Evolutionary conservation across 2,329 filamentous ascomycete genomes (phyloP).

Genomic region (Sordariomycetes sp.): DNA sequence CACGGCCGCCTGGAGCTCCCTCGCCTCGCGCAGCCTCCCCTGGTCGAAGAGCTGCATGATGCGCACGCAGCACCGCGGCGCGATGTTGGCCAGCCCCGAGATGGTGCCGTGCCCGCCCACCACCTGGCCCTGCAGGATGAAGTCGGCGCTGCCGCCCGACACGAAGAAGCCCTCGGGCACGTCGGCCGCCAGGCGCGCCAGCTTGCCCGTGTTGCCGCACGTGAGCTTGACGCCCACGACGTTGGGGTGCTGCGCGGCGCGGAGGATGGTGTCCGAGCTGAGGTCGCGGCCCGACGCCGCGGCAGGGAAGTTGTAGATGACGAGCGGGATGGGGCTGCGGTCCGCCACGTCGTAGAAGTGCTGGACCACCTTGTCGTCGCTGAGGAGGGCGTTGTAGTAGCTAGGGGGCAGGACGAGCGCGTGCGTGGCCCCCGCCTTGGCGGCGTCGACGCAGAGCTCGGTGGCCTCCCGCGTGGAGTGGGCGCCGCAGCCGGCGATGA

Average conservation of each 20-base stretch:
- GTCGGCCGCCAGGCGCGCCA: conserved; percentile 34
- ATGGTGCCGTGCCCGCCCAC: conserved; percentile 29
- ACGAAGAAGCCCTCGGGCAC: conserved; percentile 22
- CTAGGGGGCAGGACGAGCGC: conserved; percentile 66
- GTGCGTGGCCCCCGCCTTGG: conserved; percentile 60
- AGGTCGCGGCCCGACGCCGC: conserved; percentile 47
- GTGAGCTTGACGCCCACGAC: conserved; percentile 55
- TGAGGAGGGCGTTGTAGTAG: conserved; percentile 62
- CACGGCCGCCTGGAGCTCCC: conserved; percentile 26
- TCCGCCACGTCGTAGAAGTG: conserved; percentile 57
- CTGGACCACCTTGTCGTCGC: conserved; percentile 33
- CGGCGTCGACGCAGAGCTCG: conserved; percentile 57
- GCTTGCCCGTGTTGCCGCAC: conserved; percentile 53
- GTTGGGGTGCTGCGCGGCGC: conserved; percentile 41
- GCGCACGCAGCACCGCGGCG: conserved; percentile 22
- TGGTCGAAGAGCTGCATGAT: conserved; percentile 21
- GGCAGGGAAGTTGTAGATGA: conserved; percentile 55
- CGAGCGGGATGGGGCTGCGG: conserved; percentile 43
- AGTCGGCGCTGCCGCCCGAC: conserved; percentile 30
- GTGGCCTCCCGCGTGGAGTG: conserved; percentile 69
- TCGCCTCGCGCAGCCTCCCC: conserved; percentile 20
- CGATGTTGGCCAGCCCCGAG: conserved; percentile 27
- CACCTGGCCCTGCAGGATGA: conserved; percentile 27
- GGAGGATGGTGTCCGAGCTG: conserved; percentile 43
- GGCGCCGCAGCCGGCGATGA: conserved; percentile 67